Base-by-base conservation (phyloP, 2,329 filamentous ascomycete genomes). In the Boeremia lycopersici region DNA sequence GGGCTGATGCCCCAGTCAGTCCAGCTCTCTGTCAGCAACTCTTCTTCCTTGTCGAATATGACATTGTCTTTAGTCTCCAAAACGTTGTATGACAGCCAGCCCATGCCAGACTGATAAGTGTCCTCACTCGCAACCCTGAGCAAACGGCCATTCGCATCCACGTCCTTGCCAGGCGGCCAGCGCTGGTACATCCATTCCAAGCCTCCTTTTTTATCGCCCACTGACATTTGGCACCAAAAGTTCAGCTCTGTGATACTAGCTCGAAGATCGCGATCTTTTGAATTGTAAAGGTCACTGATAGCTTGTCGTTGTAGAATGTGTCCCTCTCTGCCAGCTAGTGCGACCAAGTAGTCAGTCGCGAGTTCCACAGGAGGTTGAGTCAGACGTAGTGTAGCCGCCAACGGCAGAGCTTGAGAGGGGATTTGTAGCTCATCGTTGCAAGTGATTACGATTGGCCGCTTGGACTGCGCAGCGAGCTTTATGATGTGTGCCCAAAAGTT, bases 191-290 rank as follows among this genome's bases (percentile, higher is more conserved):
- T 90, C 93, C 96, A 99, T 65, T 93, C 90, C 39, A 96, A 84
- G 0, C 95, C 93, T 17, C 90, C 89, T 63, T 89, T 89, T n/a
- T 86, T 81, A 70, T 96, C 95, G 5, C 95, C 96, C 9, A 99
- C 86, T 0, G 89, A 91, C 76, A 98, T 92, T 72, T 99, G 95
- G 72, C 96, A 99, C 93, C 93, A 99, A 71, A 96, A 95, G 71
- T 96, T 88, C 26, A 99, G 82, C 57, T 98, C 92, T 51, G 84
- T 87, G 43, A 99, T 85, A 2, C 89, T 87, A 19, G 88, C 91
- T 49, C 95, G 87, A 11, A 99, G 77, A 71, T 99, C 95, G 26
- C 82, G 76, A 2, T 82, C 73, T 48, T 89, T 88, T 12, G 85
- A 85, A 48, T 82, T 79, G 67, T 92, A 96, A 2, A 99, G 81